phyloP scores from a whole-genome alignment of 208 protist genomes.

The Polymyxa betae region DNA sequence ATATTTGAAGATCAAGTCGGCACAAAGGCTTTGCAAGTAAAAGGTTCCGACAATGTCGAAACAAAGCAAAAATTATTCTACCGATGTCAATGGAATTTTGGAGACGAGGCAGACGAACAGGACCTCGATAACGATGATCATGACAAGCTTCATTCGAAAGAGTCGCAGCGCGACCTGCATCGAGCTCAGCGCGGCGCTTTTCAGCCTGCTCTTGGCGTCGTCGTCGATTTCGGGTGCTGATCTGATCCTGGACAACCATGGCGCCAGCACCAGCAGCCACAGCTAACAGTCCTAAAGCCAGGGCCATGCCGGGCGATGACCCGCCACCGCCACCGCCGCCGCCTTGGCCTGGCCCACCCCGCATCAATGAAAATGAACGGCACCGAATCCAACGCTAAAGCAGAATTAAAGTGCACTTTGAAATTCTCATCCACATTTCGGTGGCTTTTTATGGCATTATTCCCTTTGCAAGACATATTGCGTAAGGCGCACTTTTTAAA shows the following conservation, averaged over 20 bases:
- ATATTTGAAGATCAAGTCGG: not conserved
- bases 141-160: not conserved
- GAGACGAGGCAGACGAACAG: not conserved
- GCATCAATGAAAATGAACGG: too few relatives aligned
- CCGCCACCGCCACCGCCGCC: too few relatives aligned
- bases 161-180: not conserved
- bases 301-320: too few relatives aligned
- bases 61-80: too few relatives aligned
- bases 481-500: too few relatives aligned
- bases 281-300: not conserved
- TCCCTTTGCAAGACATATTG: too few relatives aligned
- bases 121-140: not conserved
- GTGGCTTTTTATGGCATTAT: too few relatives aligned
- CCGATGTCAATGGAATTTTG: not conserved
- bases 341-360: too few relatives aligned
- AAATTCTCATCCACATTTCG: too few relatives aligned
- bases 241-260: not conserved
- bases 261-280: slow-evolving; percentile 1
- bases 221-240: not conserved
- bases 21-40: not conserved
- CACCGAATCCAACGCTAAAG: too few relatives aligned
- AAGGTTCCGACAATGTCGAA: not conserved
- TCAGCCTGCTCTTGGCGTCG: not conserved
- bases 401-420: too few relatives aligned
- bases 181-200: not conserved